Percentiles rank a stretch among this genome's conserved stretches.
Evolutionary conservation across 2,329 filamentous ascomycete species (phyloP).

Genomic region (Colletotrichum lindemuthianum): DNA sequence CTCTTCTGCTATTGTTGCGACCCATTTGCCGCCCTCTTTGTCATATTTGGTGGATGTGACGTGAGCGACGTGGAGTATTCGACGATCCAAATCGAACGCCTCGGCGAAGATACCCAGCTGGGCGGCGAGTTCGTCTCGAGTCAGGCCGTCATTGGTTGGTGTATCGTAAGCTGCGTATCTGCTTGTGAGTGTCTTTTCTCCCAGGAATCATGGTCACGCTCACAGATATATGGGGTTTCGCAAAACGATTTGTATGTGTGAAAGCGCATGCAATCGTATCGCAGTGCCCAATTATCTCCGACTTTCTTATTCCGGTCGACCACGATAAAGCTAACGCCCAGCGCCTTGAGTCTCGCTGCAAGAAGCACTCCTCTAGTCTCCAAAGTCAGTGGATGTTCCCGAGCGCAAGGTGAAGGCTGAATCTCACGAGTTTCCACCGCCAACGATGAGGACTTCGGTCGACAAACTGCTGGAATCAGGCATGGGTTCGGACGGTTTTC

Average conservation of each 20-base stretch:
- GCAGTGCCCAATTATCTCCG: slow-evolving; percentile 51
- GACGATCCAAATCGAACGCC: slow-evolving; percentile 42
- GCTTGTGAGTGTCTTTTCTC: background rate
- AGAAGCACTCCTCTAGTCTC: slow-evolving; percentile 40
- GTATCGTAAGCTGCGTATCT: slow-evolving; percentile 30
- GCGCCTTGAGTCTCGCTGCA: slow-evolving; percentile 50
- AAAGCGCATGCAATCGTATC: slow-evolving; percentile 52
- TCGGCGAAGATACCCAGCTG: slow-evolving; percentile 42
- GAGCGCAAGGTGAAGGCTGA: fast-evolving
- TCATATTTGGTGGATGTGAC: slow-evolving; percentile 42
- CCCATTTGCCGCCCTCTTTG: slow-evolving; percentile 39
- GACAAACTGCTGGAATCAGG: slow-evolving; percentile 35
- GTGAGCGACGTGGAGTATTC: slow-evolving; percentile 43
- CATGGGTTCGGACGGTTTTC: slow-evolving; percentile 36
- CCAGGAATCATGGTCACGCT: background rate
- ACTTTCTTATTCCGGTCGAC: slow-evolving; percentile 46
- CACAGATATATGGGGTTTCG: slow-evolving; percentile 49
- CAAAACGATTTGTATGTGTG: slow-evolving; percentile 50
- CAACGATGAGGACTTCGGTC: slow-evolving; percentile 48
- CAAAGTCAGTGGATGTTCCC: background rate
- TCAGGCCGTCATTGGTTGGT: slow-evolving; percentile 37
- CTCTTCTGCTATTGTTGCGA: slow-evolving; percentile 34
- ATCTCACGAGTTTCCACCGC: slow-evolving; percentile 48
- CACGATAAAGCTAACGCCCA: slow-evolving; percentile 48
- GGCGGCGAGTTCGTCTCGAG: slow-evolving; percentile 39